Base-by-base conservation (phyloP, 345 rosid genomes). In the Physaria fendleri region DNA sequence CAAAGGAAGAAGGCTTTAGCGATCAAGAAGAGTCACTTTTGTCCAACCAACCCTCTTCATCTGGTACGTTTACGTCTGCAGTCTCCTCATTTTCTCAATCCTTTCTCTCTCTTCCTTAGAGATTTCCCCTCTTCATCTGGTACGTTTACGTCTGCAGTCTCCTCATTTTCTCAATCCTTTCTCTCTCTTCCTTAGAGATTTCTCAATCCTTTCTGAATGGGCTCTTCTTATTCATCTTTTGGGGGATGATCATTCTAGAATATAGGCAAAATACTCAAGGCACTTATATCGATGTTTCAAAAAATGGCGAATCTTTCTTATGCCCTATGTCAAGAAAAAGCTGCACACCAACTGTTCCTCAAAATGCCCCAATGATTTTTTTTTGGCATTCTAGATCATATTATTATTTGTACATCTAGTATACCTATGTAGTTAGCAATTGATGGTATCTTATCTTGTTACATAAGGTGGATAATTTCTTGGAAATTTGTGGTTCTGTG, bases 301-400 rank as follows among this genome's bases (percentile, higher is more conserved):
- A 18, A 38, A 67, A 40, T 67, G 53, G 32, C 4, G 13, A 40
- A 23, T 29, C n/a, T 50, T 3, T n/a, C 3, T 5, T 39, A 6
- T 49, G 4, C 27, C 46, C 45, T 40, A 25, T 13, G 32, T 65
- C 23, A 43, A 48, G 21, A 21, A 32, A 58, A 58, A 22, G 29
- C 54, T 67, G 72, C 59, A 58, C 46, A 6, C 53, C 11, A 67
- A 59, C 14, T 67, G 72, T 67, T 67, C 18, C 59, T 24, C 1
- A 42, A 50, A 67, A 59, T 67, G 60, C 30, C 46, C 1, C 9
- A 59, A 50, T 3, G 53, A 50, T 23, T 16, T n/a, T 29, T 16
- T n/a, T 9, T 47, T 56, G 15, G 18, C 41, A 24, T 24, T 45
- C 42, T n/a, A 22, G 15, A 51, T 47, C 20, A 9, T 12, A 48